Evolutionary conservation across 108 stramenopile genomes (phyloP).

Genomic region (Aurantiochytrium sp.): DNA sequence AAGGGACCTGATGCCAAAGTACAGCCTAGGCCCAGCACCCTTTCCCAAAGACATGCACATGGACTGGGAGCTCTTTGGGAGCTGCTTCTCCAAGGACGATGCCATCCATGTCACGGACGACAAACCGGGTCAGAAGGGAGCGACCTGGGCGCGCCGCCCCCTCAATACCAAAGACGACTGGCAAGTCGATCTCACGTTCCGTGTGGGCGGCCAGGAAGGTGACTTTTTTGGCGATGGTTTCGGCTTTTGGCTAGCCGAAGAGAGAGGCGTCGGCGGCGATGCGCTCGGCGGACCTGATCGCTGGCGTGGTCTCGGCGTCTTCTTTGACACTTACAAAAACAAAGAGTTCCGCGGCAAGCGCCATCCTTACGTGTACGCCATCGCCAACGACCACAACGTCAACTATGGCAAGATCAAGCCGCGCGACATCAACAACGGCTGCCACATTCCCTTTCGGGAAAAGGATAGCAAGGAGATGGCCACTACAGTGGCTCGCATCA

Average conservation of each 20-base stretch:
- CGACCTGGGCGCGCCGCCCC: not conserved
- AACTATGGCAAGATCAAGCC: not conserved
- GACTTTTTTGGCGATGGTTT: conserved; percentile 4
- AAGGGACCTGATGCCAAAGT: not conserved
- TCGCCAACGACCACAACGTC: not conserved
- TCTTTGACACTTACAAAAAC: conserved; percentile 11
- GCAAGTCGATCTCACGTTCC: conserved; percentile 7
- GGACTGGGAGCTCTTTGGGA: conserved; percentile 3
- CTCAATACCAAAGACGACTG: not conserved
- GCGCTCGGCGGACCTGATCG: not conserved
- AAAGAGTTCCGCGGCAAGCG: conserved; percentile 10
- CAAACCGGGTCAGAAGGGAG: not conserved
- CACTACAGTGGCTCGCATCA: not conserved
- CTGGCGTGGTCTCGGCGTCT: conserved; percentile 6
- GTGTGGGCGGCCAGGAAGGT: not conserved
- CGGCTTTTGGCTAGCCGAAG: not conserved
- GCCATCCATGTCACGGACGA: not conserved
- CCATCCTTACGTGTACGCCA: not conserved
- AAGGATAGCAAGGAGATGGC: not conserved
- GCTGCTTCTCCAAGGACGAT: not conserved
- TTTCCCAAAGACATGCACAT: not conserved
- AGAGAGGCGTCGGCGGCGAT: not conserved
- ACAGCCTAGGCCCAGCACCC: not conserved
- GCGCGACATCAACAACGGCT: not conserved
- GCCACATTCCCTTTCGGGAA: not conserved